Conservation (phyloP, 352 stramenopile genomes). For the Pythium plurisporium region DNA sequence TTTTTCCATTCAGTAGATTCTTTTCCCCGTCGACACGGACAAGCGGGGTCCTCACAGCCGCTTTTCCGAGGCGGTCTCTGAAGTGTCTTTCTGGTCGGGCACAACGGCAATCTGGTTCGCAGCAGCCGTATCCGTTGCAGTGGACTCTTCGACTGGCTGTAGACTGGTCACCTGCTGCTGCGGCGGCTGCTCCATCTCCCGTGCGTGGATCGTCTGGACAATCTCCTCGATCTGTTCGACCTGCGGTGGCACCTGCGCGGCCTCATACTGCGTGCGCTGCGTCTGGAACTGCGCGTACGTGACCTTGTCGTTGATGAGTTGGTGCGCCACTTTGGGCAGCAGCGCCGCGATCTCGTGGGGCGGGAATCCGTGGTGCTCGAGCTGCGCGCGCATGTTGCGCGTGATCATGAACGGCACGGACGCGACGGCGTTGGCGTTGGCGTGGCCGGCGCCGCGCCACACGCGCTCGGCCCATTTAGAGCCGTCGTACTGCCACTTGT, state of each 20-base stretch:
- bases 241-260: conserved; percentile 3
- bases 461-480: conserved; percentile 68
- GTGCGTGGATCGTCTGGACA: conserved; percentile 14
- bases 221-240: conserved; percentile 23
- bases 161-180: background rate
- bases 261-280: conserved; percentile 31
- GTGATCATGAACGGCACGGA: conserved; percentile 87
- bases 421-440: conserved; percentile 38
- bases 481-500: conserved; percentile 83
- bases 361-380: conserved; percentile 52
- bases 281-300: conserved; percentile 49
- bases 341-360: conserved; percentile 54
- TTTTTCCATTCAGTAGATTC: too few relatives aligned
- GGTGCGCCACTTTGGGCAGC: conserved; percentile 49
- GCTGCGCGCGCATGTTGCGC: conserved; percentile 58
- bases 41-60: background rate
- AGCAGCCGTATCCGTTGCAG: background rate
- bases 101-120: conserved; percentile 15
- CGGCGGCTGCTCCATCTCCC: background rate
- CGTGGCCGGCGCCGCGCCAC: conserved; percentile 56
- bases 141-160: background rate
- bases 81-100: conserved; percentile 2
- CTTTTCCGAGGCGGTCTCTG: background rate
- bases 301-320: conserved; percentile 53
- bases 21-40: too few relatives aligned